A percentile compares a stretch with the other conserved stretches of the same genome.
These are phyloP conservation scores for Aspergillus intermedius DNA, from an alignment of 2,329 filamentous ascomycete species.

Conservation along the genomic window DNA sequence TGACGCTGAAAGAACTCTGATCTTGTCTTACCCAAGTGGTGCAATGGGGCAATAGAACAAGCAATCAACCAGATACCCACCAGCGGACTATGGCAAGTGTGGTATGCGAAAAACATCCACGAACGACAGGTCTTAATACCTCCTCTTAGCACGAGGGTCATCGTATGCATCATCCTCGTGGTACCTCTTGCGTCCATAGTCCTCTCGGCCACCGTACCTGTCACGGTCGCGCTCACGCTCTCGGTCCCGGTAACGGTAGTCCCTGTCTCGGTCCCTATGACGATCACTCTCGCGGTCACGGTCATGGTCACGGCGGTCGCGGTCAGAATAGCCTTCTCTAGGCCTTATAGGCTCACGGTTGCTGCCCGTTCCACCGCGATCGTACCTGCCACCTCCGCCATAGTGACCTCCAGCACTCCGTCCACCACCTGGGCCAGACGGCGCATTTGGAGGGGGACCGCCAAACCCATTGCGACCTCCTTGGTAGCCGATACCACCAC, in stretches of 20 bases:
- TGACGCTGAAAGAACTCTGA: slow-evolving; percentile 3
- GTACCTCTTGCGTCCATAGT: slow-evolving; percentile 56
- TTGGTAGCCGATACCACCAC: slow-evolving; percentile 52
- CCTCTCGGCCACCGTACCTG: slow-evolving; percentile 45
- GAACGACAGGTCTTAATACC: slow-evolving; percentile 43
- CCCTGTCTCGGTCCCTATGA: slow-evolving; percentile 50
- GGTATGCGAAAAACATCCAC: slow-evolving; percentile 10
- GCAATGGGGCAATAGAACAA: slow-evolving; percentile 18
- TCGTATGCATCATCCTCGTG: slow-evolving; percentile 77
- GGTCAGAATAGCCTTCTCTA: slow-evolving; percentile 52
- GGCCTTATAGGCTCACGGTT: slow-evolving; percentile 79
- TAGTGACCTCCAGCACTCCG: slow-evolving; percentile 48
- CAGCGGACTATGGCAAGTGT: slow-evolving; percentile 31
- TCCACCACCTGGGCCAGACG: slow-evolving; percentile 50
- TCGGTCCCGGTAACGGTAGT: slow-evolving; percentile 38
- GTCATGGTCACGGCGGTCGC: slow-evolving; percentile 38
- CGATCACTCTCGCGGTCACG: slow-evolving; percentile 51
- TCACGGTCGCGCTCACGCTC: slow-evolving; percentile 45
- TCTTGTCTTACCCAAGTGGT: slow-evolving; percentile 32
- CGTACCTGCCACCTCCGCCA: slow-evolving; percentile 40
- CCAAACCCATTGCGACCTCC: slow-evolving; percentile 50
- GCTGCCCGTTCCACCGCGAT: slow-evolving; percentile 60
- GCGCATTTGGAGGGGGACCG: slow-evolving; percentile 45
- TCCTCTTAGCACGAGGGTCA: slow-evolving; percentile 58
- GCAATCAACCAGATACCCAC: slow-evolving; percentile 38